Evolutionary conservation across 495 filamentous ascomycete species (phyloP).

Genomic region (Aspergillus haitiensis): DNA sequence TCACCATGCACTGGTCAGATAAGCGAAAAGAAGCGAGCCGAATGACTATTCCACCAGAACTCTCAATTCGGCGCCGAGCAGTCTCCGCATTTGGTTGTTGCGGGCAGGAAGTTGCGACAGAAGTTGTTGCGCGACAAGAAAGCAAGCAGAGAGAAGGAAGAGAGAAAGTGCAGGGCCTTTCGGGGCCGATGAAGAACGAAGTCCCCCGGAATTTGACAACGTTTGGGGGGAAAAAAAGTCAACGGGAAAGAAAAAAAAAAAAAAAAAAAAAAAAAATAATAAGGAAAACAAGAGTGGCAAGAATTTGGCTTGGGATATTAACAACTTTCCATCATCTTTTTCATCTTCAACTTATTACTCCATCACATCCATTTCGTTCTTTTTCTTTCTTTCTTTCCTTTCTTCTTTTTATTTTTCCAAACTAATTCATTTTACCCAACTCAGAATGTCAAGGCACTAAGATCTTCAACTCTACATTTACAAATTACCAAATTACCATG

Average conservation of each 20-base stretch:
- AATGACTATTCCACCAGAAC: slow-evolving; percentile 33
- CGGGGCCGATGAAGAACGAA: slow-evolving; percentile 22
- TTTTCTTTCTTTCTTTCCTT: not conserved
- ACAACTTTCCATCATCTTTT: not conserved
- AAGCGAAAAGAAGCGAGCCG: slow-evolving; percentile 34
- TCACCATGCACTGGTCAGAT: slow-evolving; percentile 34
- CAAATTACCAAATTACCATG: no score
- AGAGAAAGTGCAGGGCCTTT: slow-evolving; percentile 20
- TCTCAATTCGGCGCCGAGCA: slow-evolving; percentile 25
- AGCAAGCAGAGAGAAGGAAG: slow-evolving; percentile 14
- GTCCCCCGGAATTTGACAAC: slow-evolving; percentile 21
- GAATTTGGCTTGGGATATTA: not conserved
- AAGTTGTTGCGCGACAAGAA: slow-evolving; percentile 27
- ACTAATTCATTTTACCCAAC: not conserved
- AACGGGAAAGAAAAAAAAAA: slow-evolving; percentile 5
- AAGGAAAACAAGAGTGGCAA: slow-evolving; percentile 1
- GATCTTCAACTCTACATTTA: no score
- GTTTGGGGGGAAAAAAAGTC: slow-evolving; percentile 8
- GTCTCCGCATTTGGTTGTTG: slow-evolving; percentile 25
- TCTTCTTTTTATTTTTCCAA: not conserved
- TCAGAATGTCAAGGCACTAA: no score
- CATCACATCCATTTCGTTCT: no score
- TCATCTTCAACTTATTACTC: not conserved
- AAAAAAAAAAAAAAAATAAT: slow-evolving; percentile 4
- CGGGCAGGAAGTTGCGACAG: slow-evolving; percentile 23